These are phyloP conservation scores for Tetrahymena borealis DNA, from an alignment of 73 alveolate genomes.

Conservation along the genomic window DNA sequence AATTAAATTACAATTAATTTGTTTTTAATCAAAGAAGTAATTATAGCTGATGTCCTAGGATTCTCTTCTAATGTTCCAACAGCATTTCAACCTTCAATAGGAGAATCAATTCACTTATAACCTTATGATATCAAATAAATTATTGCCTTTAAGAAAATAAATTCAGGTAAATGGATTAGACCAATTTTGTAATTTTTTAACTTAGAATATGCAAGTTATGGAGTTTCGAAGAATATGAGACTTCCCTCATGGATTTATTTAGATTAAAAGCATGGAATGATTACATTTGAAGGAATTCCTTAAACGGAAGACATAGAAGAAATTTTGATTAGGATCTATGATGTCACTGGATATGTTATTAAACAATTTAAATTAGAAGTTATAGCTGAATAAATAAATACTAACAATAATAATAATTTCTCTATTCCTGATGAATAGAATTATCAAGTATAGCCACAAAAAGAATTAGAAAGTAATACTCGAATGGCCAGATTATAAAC, in stretches of 20 bases:
- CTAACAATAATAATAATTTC: background rate
- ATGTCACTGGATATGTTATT: background rate
- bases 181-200: background rate
- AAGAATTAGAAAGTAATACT: too few relatives aligned
- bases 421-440: too few relatives aligned
- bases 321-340: background rate
- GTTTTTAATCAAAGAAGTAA: background rate
- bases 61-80: background rate
- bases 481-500: too few relatives aligned
- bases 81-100: background rate
- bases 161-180: background rate
- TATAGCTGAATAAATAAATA: background rate
- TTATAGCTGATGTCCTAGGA: background rate
- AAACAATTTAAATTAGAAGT: background rate
- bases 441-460: too few relatives aligned
- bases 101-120: background rate
- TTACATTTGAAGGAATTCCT: background rate
- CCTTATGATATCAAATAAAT: background rate
- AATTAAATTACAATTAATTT: background rate
- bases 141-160: background rate
- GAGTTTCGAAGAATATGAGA: background rate
- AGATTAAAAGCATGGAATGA: background rate
- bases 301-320: background rate
- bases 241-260: background rate
- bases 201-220: background rate